Base-by-base conservation (phyloP, 306 rosid genomes). In the Rosa chinensis region DNA sequence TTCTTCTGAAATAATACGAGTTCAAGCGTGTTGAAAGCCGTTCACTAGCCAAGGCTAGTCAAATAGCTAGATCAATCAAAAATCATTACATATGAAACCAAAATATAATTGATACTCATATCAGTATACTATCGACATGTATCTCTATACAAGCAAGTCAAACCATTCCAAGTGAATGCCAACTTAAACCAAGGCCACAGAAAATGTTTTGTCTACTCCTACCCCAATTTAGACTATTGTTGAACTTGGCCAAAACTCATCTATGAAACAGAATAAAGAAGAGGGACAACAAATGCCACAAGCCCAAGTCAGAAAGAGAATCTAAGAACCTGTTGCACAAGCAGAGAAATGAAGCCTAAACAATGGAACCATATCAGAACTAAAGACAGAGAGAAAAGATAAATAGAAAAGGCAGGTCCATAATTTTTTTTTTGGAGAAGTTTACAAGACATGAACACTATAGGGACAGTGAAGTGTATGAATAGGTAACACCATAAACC, bases 331-430 rank as follows among this genome's bases (percentile, higher is more conserved):
- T 7, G 62, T 20, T 7, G 4, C 62, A 55, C 32, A 55, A 20
- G 8, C 32, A 28, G 2, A 28, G 10, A 55, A 20, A 5, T 20
- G 2, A 55, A 55, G 6, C 4, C 4, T 55, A 55, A 20, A 20
- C 11, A 55, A 11, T 6, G 61, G 97, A 66, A 92, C 32, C 25
- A 25, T 25, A 25, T 25, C 25, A 25, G 32, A 28, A 0, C 32
- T 28, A 2, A 43, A 8, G 47, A 43, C 2, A 8, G 9, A 43
- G 47, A 43, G 47, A 43, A 8, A 28, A 28, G 0, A 28, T 28
- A 0, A 28, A 28, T 28, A 28, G 32, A 5, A 43, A 43, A 43
- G 10, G 7, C 47, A 43, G 47, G 32, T 28, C 32, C 50, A 47
- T 47, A 4, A 47, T 9, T 47, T 47, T 2, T 3, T 47, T 9